Evolutionary conservation across 495 filamentous ascomycete genomes (phyloP), one percentile per base, ranked within the genome.

Genomic region (Aspergillus cristatus): DNA sequence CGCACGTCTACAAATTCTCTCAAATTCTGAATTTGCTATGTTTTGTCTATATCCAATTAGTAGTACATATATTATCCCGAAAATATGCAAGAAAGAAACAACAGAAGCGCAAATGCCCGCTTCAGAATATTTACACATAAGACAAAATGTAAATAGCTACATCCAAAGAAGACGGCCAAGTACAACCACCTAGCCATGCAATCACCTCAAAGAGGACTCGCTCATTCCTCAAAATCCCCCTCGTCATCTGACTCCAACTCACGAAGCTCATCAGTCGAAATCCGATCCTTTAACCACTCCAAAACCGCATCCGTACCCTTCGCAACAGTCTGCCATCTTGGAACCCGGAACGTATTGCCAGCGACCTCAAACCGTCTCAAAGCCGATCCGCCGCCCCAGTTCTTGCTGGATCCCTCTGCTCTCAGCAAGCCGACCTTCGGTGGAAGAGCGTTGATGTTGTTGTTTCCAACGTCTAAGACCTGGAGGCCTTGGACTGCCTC

Each of bases 301-400:
- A 94, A 65, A n/a, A 86, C 74, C 13, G 83, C 79, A 51, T 93
- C 86, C 1, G 87, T 94, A 6, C 90, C 90, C 41, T 88, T 84
- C 38, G 87, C 84, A 39, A 97, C 62, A 11, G 94, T 72, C 37
- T 83, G 85, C 71, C 80, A 87, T 28, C 82, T 71, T n/a, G 90
- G 90, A 30, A 95, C 89, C 14, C 83, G 63, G 56, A 95, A 94
- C 18, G 69, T 70, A 55, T 94, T 95, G 7, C 85, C 85, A 14
- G 74, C 78, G 13, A 94, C 79, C 32, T 86, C 75, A 12, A 80
- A 59, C 15, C 63, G 62, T 41, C 62, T 65, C 45, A 81, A 38
- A 8, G 58, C 48, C 2, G 56, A 58, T 14, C 60, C 58, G 29
- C 37, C 51, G 14, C 55, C 61, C 57, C 61, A 63, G 29, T 61